Evolutionary conservation across 495 filamentous ascomycete genomes (phyloP), one percentile per base, ranked within the genome.

Genomic region (Platismatia glauca): DNA sequence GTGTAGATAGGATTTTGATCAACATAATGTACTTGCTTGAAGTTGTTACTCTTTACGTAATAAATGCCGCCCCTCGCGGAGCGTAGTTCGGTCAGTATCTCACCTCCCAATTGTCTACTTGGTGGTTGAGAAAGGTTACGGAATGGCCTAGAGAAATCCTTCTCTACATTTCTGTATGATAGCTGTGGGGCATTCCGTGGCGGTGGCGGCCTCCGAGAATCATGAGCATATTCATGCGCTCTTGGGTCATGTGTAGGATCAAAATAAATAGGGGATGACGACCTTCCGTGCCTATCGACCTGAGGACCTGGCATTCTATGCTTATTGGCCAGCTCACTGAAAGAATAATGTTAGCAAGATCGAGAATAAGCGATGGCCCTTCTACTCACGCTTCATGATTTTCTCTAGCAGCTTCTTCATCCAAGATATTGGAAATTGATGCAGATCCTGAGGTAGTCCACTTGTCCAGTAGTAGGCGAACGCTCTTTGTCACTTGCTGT

Each of bases 381-480:
- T 16, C 27, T 35, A 55, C 52, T 55, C 0, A 55, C 52, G 29
- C 34, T 38, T 35, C 27, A 15, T 38, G 1, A 7, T n/a, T 7
- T 34, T 34, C n/a, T 20, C 53, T 56, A n/a, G 53, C 53, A 20
- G 31, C 53, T 56, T 34, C 53, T 24, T 34, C 53, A 20, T 34
- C 53, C 7, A 56, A 24, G 18, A 56, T 22, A 13, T 56, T 24
- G n/a, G 53, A 34, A 22, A 35, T 56, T 4, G 53, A 31, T 35
- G 12, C 53, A 34, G 53, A 56, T 20, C 53, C 53, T 31, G 53
- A 56, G 12, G 31, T 56, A 2, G 53, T 56, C 53, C 53, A 56
- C 15, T 56, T 56, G 31, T 56, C 53, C 35, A 56, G 20, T 24
- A 56, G n/a, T 56, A 56, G 35, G n/a, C 53, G 53, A 35, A 56